Percentiles rank a stretch among this genome's conserved stretches.
Evolutionary conservation across 1,139 yeast species (phyloP).

Genomic region (Candida freyschussii): DNA sequence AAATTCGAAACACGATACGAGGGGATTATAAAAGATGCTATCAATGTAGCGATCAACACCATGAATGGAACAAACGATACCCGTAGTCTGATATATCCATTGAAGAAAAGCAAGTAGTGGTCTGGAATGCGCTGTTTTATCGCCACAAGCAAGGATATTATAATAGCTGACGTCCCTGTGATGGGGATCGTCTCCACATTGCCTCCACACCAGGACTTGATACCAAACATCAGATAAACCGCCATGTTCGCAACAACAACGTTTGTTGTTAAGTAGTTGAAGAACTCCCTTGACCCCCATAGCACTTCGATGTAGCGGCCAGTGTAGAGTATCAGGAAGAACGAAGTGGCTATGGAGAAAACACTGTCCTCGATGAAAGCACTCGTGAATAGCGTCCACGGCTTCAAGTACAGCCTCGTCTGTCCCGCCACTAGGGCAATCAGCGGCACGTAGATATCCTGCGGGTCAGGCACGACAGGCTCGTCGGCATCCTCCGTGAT

Average conservation of each 20-base stretch:
- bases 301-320: slow-evolving; percentile 22
- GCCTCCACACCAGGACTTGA: neutral
- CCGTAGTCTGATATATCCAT: slow-evolving; percentile 36
- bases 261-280: slow-evolving; percentile 12
- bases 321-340: slow-evolving; percentile 16
- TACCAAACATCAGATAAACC: slow-evolving; percentile 3
- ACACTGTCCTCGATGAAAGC: slow-evolving; percentile 20
- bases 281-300: slow-evolving; percentile 24
- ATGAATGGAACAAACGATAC: slow-evolving; percentile 39
- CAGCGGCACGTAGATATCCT: slow-evolving; percentile 21
- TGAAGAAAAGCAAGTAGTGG: slow-evolving; percentile 39
- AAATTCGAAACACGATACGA: slow-evolving; percentile 4
- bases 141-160: slow-evolving; percentile 41
- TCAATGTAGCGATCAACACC: slow-evolving; percentile 23
- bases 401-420: slow-evolving; percentile 11
- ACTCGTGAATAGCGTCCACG: slow-evolving; percentile 20
- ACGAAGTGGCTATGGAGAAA: slow-evolving; percentile 11
- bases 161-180: slow-evolving; percentile 17
- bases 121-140: slow-evolving; percentile 41
- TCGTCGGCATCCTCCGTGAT: slow-evolving; percentile 6
- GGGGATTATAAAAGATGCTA: slow-evolving; percentile 22
- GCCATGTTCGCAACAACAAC: slow-evolving; percentile 8
- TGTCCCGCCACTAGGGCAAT: slow-evolving; percentile 17
- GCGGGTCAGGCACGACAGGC: slow-evolving; percentile 14
- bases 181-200: slow-evolving; percentile 10